Conservation (phyloP, 2,329 filamentous ascomycete genomes). For the Cordyceps javanica region DNA sequence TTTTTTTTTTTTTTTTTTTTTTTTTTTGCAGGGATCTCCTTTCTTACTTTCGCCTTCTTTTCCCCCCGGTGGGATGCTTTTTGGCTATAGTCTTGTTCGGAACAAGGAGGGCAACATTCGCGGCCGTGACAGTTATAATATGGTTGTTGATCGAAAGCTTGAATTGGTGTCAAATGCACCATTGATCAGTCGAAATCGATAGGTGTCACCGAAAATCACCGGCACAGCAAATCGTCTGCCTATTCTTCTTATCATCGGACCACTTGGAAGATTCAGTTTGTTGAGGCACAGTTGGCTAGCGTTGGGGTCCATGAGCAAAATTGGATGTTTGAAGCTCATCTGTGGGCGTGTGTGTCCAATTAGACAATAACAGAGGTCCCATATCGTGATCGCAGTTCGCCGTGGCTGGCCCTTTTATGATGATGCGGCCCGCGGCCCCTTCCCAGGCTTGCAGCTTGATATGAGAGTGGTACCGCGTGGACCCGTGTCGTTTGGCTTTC, state of each 20-base stretch:
- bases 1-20: too few species aligned
- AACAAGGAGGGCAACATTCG: conserved; percentile 54
- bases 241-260: conserved; percentile 4
- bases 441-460: conserved; percentile 14
- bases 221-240: conserved; percentile 30
- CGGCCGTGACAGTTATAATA: conserved; percentile 48
- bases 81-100: too few species aligned
- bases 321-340: too few species aligned
- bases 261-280: not conserved
- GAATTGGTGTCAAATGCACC: conserved; percentile 37
- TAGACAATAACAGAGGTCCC: conserved; percentile 51
- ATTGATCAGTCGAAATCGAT: conserved; percentile 44
- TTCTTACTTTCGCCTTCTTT: too few species aligned
- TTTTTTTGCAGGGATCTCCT: too few species aligned
- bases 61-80: too few species aligned
- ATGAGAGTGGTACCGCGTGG: conserved; percentile 60
- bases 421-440: conserved; percentile 53
- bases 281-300: not conserved
- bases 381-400: conserved; percentile 58
- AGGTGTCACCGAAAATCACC: conserved; percentile 36
- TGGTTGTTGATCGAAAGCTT: conserved; percentile 52
- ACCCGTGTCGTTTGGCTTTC: conserved; percentile 49
- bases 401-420: conserved; percentile 55
- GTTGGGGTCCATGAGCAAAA: not conserved
- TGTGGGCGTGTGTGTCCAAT: conserved; percentile 44